phyloP scores from a whole-genome alignment of 2,329 filamentous ascomycete genomes.

The Fusarium camptoceras region DNA sequence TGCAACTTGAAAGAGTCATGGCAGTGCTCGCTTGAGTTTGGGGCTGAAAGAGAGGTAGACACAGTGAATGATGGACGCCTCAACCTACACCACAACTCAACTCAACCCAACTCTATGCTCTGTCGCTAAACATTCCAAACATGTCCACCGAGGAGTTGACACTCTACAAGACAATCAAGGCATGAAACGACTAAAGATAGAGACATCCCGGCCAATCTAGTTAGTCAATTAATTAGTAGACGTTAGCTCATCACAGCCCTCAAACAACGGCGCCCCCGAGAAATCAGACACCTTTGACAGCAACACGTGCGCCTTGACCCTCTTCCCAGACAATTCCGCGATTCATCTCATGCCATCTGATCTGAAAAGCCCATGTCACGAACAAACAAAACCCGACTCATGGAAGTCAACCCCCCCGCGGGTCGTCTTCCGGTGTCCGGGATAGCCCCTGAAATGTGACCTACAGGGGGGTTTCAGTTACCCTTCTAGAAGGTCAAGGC shows the following conservation, averaged over 20 bases:
- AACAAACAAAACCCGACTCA: constrained; percentile 31
- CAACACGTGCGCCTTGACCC: constrained; percentile 39
- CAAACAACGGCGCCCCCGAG: constrained; percentile 15
- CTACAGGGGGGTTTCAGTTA: constrained; percentile 22
- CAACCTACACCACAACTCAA: neutral
- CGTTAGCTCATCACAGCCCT: constrained; percentile 1
- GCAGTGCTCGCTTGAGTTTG: neutral
- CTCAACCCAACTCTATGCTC: neutral
- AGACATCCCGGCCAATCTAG: constrained; percentile 22
- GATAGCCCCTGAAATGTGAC: constrained; percentile 35
- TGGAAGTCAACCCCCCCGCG: constrained; percentile 21
- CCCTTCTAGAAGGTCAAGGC: constrained; percentile 45
- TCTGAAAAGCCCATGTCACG: neutral
- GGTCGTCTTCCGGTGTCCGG: constrained; percentile 40
- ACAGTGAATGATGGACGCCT: neutral
- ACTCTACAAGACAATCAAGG: neutral
- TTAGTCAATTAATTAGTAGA: constrained; percentile 10
- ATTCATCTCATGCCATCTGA: constrained; percentile 16
- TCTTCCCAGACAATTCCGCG: constrained; percentile 1
- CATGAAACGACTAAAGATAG: constrained; percentile 18
- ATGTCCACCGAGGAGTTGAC: neutral
- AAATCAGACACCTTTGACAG: constrained; percentile 19
- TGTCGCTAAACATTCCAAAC: constrained; percentile 3
- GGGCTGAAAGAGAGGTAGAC: neutral
- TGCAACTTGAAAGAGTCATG: constrained; percentile 21